Evolutionary conservation across 257 asterid species (phyloP), one percentile per base, ranked within the genome.

Genomic region (Fraxinus cuspidata): DNA sequence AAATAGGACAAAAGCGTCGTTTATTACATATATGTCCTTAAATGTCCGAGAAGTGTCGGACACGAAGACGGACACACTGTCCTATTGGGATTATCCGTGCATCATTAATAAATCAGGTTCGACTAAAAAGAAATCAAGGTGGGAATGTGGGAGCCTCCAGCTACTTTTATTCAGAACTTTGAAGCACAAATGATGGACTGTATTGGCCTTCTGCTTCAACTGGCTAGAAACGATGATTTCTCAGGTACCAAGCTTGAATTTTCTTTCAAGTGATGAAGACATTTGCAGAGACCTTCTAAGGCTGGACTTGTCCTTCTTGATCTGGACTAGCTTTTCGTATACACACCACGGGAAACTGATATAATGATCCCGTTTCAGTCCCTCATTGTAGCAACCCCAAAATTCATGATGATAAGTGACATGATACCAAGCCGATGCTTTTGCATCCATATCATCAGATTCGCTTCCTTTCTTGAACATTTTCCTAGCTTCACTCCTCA

Each of bases 331-430:
- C 87, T 86, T 85, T 77, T 91, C 95, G 58, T 89, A 91, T 15
- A 92, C 88, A 66, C 97, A 92, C 98, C 98, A 94, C 0, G 97
- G 97, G 53, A 92, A 94, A 75, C 97, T 94, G 47, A 91, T 84
- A 73, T 82, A 91, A 34, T 92, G 97, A 80, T 84, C 91, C 81
- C 95, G 86, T 13, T 81, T 80, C 84, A 85, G 13, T 28, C 88
- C 97, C 70, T 77, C 87, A 4, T 89, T 90, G 81, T 94, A 94
- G 44, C 56, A 29, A 44, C 92, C 97, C 92, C 93, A 92, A 53
- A 47, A 91, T 27, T 63, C 82, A 15, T 77, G 89, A 82, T 92
- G 93, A 81, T 94, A 94, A 0, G 96, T 81, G 69, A 94, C 98
- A 18, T 88, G 89, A 81, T 94, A 94, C 97, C 99, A 92, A 16